Base-by-base conservation (phyloP, 129 eudicot genomes). In the Lactuca saligna region DNA sequence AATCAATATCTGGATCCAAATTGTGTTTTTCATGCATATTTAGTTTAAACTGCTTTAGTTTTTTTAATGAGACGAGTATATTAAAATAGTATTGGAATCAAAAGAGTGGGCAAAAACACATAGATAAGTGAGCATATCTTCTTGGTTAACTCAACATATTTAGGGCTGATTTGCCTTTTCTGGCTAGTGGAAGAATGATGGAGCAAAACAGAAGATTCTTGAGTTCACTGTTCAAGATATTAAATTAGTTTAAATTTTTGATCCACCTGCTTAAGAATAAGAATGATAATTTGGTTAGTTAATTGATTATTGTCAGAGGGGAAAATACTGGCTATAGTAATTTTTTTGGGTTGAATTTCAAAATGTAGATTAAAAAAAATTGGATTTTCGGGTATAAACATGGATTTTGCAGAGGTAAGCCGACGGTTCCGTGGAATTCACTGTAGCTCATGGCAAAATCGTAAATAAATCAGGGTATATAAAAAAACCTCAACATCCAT, bases 131-230 rank as follows among this genome's bases (percentile, higher is more conserved):
- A 70, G 76, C 61, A 75, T 79, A 81, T 78, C 81, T 77, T 81
- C 89, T 84, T 78, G 89, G 78, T 74, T 64, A 73, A 66, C 69
- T 73, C 76, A 67, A 80, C 41, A 65, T 74, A 73, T 77, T 70
- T 72, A 59, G 80, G 71, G 66, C 69, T 76, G 80, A 76, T 65
- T 60, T 67, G 62, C 80, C 77, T 71, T 79, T 61, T 72, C 54
- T 76, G 66, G 75, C 65, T 79, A 75, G 86, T 75, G 86, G 81
- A 63, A 66, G 75, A 83, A 63, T 78, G 79, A 69, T 75, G 81
- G 71, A 82, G 75, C 35, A 63, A 78, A 82, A 81, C 82, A 68
- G 79, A 78, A 81, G 84, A 81, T 81, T 79, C 75, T 79, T 72
- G 25, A 35, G 16, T 63, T 66, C 69, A 68, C 42, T 70, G 60